These are phyloP conservation scores for Ogataea neopini DNA, from an alignment of 805 yeast species.

Conservation along the genomic window DNA sequence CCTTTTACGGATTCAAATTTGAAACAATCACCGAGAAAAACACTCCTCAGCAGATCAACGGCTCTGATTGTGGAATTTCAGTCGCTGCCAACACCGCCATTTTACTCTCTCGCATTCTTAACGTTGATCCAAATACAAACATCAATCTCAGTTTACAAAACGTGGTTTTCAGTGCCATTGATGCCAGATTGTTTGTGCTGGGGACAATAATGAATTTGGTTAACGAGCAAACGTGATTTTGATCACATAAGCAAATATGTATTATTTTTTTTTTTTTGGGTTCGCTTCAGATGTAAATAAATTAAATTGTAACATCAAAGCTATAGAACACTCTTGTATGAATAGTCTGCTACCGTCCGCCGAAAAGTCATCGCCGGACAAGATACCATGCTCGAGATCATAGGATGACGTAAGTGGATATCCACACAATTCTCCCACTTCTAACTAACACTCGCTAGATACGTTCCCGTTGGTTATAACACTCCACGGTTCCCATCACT, in stretches of 20 bases:
- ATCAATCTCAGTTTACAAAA: conserved; percentile 42
- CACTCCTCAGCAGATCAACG: conserved; percentile 63
- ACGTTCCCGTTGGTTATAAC: conserved; percentile 75
- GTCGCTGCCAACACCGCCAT: conserved; percentile 40
- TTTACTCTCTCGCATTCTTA: conserved; percentile 36
- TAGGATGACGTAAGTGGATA: conserved; percentile 12
- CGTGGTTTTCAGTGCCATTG: conserved; percentile 48
- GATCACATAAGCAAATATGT: not conserved
- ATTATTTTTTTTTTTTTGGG: not conserved
- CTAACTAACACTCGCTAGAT: conserved; percentile 6
- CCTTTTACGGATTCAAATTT: conserved; percentile 26
- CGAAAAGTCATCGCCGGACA: not conserved
- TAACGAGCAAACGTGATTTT: not conserved
- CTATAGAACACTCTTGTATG: not conserved
- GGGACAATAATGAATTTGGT: conserved; percentile 19
- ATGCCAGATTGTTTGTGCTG: conserved; percentile 47
- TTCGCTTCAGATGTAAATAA: not conserved
- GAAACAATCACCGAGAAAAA: conserved; percentile 23
- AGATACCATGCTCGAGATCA: not conserved
- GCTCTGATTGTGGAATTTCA: conserved; percentile 65
- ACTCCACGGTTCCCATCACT: conserved; percentile 82
- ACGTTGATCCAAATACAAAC: conserved; percentile 29
- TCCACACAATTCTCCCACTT: too few species aligned
- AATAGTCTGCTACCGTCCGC: not conserved
- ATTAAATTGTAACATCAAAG: too few species aligned